A percentile compares a stretch with the other conserved stretches of the same genome.
phyloP scores from a whole-genome alignment of 2,329 filamentous ascomycete genomes.

The Alternaria arbusti region DNA sequence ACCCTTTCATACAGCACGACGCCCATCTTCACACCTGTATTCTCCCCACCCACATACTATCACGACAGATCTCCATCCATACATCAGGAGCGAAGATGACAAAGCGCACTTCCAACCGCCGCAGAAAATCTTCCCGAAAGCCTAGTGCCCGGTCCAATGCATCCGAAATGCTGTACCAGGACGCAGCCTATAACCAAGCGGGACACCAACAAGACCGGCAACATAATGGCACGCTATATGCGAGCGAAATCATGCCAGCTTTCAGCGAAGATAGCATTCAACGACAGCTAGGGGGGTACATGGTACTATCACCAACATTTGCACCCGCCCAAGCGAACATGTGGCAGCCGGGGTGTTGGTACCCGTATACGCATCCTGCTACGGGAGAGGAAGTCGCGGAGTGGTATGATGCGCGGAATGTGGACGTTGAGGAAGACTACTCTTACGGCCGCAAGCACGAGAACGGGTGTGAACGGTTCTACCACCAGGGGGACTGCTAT shows the following conservation, averaged over 20 bases:
- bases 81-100: background rate
- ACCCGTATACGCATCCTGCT: background rate
- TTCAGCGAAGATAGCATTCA: slow-evolving; percentile 15
- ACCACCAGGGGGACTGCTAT: background rate
- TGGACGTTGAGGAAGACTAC: fast-evolving
- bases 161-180: background rate
- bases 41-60: background rate
- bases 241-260: background rate
- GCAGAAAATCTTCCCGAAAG: background rate
- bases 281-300: slow-evolving; percentile 1
- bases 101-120: background rate
- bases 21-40: background rate
- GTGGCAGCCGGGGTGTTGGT: background rate
- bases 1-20: background rate
- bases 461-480: background rate
- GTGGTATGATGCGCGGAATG: background rate
- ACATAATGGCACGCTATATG: background rate
- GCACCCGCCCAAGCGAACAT: background rate
- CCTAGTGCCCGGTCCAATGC: background rate
- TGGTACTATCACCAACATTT: background rate
- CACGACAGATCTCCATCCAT: background rate
- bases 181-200: background rate
- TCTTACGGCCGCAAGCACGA: background rate
- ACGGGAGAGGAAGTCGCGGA: background rate
- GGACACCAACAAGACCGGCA: background rate